Base-by-base conservation (phyloP, 495 filamentous ascomycete species). In the Diplogelasinospora grovesii region DNA sequence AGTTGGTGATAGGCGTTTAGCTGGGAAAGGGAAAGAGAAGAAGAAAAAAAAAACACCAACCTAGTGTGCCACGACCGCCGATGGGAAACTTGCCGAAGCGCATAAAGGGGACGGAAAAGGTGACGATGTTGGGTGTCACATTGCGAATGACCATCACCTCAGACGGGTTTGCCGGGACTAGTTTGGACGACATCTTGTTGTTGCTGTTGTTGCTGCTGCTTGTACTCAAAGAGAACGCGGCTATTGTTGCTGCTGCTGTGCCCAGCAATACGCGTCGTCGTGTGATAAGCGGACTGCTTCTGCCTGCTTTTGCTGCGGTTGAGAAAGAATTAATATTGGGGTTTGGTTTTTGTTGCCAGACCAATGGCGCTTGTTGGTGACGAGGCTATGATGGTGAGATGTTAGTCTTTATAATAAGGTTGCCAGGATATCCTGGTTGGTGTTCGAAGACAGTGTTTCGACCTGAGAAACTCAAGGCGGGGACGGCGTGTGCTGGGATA, bases 111-210 rank as follows among this genome's bases (percentile, higher is more conserved):
- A 84, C 68, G 7, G 85, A 92, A 56, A 89, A 72, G 18, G 84
- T 95, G 20, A 83, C 75, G 48, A 98, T 77, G 39, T 83, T 77
- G 1, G 87, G 82, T 3, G 81, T 83, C 44, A 95, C 65, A 46
- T 83, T 68, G 41, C 92, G 86, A 49, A 95, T 87, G 10, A 95
- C 85, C 81, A 94, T 92, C 30, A 85, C 75, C 45, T 82, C 74
- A 16, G 78, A 71, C 6, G 86, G 86, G 56, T 89, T 79, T n/a
- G 53, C 19, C 0, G 69, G 70, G 10, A 73, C 56, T 41, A 73
- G 63, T 49, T 66, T 66, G 23, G 56, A 57, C 21, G 67, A 68
- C 67, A 70, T 70, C 48, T 35, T 50, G 48, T 3, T 41, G 13
- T 9, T 36, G 33, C 3, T 8, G 26, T 37, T 24, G 25, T 11